Evolutionary conservation across 2,329 filamentous ascomycete species (phyloP), one percentile per base, ranked within the genome.

Genomic region (Diplocarpon rosae): DNA sequence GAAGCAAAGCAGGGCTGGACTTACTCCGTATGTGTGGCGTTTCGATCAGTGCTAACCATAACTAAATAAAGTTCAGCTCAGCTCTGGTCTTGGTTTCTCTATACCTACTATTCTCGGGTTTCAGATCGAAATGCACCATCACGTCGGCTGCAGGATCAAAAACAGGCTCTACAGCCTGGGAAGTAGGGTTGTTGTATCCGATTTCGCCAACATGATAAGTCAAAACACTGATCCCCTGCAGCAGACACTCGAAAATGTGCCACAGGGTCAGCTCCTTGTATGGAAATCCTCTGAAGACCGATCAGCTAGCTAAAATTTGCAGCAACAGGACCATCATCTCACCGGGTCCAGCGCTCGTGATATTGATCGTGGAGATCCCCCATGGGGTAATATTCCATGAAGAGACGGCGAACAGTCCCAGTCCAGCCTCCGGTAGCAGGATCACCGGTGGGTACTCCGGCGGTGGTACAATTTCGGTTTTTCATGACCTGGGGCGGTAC

Each of bases 251-350:
- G 15, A 48, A 48, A 8, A 48, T 24, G 8, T 20, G 12, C 46
- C 46, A 48, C 3, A 48, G 42, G 2, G 42, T 45, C 5, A 43
- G 5, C 32, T 48, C 42, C 7, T 20, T 28, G 28, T 45, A 48
- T 11, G 17, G 38, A 12, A 40, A 8, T 12, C 14, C 14, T 2
- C 31, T 43, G 14, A 3, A 24, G 20, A 20, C 5, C 29, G 11
- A 13, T 2, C 9, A 37, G 28, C 32, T 4, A 27, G 11, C 1
- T 9, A 8, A 35, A 12, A 3, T 32, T 5, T 9, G n/a, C 11
- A 32, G 11, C 30, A 32, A 14, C 30, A 12, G 11, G 30, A 32
- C n/a, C 11, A 12, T 4, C 30, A 10, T 12, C 30, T 32, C n/a
- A 14, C 30, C 30, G 30, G 4, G n/a, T 32, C 30, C 30, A 32